Base-by-base conservation (phyloP, 768 basidiomycete genomes). In the Lepiota subincarnata region DNA sequence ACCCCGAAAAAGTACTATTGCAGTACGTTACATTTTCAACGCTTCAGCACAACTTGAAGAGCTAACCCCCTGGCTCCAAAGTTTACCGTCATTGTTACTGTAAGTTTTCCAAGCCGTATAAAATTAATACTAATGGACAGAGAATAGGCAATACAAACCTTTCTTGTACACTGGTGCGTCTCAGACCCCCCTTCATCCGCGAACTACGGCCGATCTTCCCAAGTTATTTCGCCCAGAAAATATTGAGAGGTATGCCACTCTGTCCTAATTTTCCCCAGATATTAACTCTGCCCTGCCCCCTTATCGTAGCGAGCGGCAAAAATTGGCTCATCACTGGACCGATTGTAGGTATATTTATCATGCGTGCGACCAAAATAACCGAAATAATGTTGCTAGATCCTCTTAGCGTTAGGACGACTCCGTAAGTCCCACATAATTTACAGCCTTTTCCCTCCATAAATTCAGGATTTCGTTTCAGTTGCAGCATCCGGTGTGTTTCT, bases 121-220 rank as follows among this genome's bases (percentile, higher is more conserved):
- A 36, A 5, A 6, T 12, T 24, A 44, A 18, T 7, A 20, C 34
- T 24, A 20, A 20, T 22, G 14, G 0, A 14, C 8, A 4, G 43
- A 1, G 16, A 6, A 1, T 39, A 74, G 77, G 78, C 77, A 0
- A 59, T 75, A 22, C 64, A 78, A 26, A 80, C 78, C 0, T 73
- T 79, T 47, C 66, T 79, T 20, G 78, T 81, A 4, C 79, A 81
- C 54, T 75, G 78, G 77, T 79, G 55, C 26, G 70, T 48, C n/a
- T 12, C 41, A 38, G 35, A 20, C 24, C 8, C 3, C 34, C 7
- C 16, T 12, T n/a, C 36, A 19, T 7, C 19, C 11, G 12, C 24
- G 35, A n/a, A 20, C 28, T 34, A 19, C 1, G 3, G 1, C 36
- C 26, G 34, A 54, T 24, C 5, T 40, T 20, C 36, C 11, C 10